Percentiles rank a stretch among this genome's conserved stretches.
Conservation (phyloP, 768 basidiomycete species). For the Gloeopeniophorella convolvens region DNA sequence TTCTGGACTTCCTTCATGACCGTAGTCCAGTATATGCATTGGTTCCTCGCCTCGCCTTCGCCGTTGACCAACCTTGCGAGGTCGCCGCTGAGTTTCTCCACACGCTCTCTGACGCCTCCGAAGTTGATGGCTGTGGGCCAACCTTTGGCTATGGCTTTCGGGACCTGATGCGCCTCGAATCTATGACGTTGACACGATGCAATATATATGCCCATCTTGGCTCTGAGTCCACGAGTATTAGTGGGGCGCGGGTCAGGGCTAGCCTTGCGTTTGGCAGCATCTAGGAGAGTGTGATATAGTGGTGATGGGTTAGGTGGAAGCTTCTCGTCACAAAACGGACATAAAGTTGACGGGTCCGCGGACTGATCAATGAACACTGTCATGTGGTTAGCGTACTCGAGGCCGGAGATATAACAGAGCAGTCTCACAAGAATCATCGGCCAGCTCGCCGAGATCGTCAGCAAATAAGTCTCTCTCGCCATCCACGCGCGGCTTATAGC, state of each 20-base stretch:
- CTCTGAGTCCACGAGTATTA: conserved; percentile 60
- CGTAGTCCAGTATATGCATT: conserved; percentile 64
- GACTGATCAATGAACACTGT: conserved; percentile 46
- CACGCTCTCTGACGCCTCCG: conserved; percentile 43
- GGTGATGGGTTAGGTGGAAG: conserved; percentile 60
- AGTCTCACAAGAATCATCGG: conserved; percentile 19
- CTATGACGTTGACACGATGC: conserved; percentile 71
- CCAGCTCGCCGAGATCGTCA: neutral
- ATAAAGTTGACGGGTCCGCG: conserved; percentile 61
- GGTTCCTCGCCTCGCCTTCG: conserved; percentile 29
- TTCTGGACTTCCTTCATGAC: conserved; percentile 53
- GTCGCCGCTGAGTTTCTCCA: conserved; percentile 41
- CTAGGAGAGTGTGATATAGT: conserved; percentile 47
- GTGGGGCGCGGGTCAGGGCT: conserved; percentile 54
- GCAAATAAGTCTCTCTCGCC: neutral
- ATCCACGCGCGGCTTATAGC: neutral
- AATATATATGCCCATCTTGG: conserved; percentile 47
- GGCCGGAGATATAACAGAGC: neutral
- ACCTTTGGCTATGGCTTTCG: conserved; percentile 59
- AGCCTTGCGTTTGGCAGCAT: conserved; percentile 47
- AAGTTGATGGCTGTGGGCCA: conserved; percentile 78
- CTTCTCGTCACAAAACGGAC: conserved; percentile 74
- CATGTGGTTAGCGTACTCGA: neutral
- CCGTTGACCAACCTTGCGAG: conserved; percentile 47
- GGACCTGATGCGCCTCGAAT: conserved; percentile 68